These are phyloP conservation scores for Phytopythium delawarense DNA, from an alignment of 352 stramenopile species.

Conservation along the genomic window DNA sequence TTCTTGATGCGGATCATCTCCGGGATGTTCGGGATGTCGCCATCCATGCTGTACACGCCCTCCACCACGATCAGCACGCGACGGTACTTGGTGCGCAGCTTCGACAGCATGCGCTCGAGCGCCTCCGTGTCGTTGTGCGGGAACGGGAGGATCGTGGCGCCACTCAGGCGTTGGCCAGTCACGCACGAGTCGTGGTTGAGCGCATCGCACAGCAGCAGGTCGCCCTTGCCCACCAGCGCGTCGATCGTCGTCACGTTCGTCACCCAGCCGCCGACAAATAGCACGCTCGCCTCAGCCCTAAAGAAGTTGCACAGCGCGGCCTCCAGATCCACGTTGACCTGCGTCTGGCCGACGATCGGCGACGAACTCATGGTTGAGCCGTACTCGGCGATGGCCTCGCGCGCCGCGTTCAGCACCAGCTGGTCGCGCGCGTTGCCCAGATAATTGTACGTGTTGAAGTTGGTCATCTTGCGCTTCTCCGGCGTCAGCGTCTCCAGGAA, in stretches of 20 bases:
- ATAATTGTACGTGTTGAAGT: conserved; percentile 89
- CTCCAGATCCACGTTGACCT: conserved; percentile 69
- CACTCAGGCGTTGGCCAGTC: conserved; percentile 65
- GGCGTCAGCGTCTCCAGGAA: conserved; percentile 68
- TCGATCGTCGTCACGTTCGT: conserved; percentile 79
- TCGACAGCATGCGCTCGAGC: conserved; percentile 67
- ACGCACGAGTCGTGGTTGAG: conserved; percentile 83
- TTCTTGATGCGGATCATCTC: conserved; percentile 63
- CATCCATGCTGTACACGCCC: conserved; percentile 69
- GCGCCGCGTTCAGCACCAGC: conserved; percentile 44
- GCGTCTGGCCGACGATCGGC: conserved; percentile 72
- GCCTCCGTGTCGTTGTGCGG: conserved; percentile 73
- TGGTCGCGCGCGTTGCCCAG: conserved; percentile 64
- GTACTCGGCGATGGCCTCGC: conserved; percentile 62
- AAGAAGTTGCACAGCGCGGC: conserved; percentile 63
- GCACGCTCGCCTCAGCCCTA: conserved; percentile 40
- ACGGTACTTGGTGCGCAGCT: conserved; percentile 67
- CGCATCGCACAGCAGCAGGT: conserved; percentile 75
- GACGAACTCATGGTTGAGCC: conserved; percentile 81
- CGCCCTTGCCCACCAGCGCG: conserved; percentile 59
- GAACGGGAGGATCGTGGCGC: conserved; percentile 75
- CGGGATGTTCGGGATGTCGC: conserved; percentile 51
- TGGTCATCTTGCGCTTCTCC: conserved; percentile 68
- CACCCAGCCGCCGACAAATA: conserved; percentile 75
- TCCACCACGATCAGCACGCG: conserved; percentile 70